These are phyloP conservation scores for Exophiala viscosa DNA, from an alignment of 2,329 filamentous ascomycete species.

Conservation along the genomic window DNA sequence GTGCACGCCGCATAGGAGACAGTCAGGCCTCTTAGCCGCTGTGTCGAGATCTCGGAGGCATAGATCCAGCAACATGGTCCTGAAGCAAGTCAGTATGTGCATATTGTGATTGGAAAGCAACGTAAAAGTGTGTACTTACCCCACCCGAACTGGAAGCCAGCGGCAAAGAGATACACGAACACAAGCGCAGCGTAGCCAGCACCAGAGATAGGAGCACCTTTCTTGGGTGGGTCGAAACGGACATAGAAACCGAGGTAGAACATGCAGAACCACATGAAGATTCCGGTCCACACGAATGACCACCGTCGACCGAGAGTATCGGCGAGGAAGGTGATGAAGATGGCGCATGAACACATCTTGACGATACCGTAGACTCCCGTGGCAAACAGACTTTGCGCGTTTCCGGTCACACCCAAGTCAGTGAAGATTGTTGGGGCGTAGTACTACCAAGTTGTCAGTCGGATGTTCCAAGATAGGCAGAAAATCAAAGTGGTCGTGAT, in stretches of 20 bases:
- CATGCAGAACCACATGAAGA: conserved; percentile 61
- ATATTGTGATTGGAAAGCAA: neutral
- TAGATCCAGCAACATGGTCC: conserved; percentile 61
- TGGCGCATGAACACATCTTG: conserved; percentile 61
- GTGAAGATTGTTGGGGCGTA: conserved; percentile 68
- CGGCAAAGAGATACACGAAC: conserved; percentile 69
- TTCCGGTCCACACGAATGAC: conserved; percentile 61
- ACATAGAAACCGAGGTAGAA: conserved; percentile 70
- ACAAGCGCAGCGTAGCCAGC: conserved; percentile 68
- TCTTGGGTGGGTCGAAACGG: conserved; percentile 56
- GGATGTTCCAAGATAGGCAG: neutral
- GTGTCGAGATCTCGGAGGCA: conserved; percentile 66
- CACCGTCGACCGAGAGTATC: conserved; percentile 66
- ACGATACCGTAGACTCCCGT: conserved; percentile 71
- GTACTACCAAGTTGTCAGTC: conserved; percentile 60
- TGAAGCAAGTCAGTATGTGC: neutral
- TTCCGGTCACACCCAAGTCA: conserved; percentile 58
- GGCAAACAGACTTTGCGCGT: conserved; percentile 61
- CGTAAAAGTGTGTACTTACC: conserved; percentile 49
- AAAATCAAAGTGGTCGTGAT: no score
- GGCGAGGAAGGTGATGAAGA: conserved; percentile 64
- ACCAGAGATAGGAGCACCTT: conserved; percentile 53
- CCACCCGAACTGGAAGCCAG: conserved; percentile 68
- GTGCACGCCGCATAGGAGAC: conserved; percentile 65
- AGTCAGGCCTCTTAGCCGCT: conserved; percentile 62